Evolutionary conservation across 2,329 filamentous ascomycete genomes (phyloP).

Genomic region (Fusarium floridanum): DNA sequence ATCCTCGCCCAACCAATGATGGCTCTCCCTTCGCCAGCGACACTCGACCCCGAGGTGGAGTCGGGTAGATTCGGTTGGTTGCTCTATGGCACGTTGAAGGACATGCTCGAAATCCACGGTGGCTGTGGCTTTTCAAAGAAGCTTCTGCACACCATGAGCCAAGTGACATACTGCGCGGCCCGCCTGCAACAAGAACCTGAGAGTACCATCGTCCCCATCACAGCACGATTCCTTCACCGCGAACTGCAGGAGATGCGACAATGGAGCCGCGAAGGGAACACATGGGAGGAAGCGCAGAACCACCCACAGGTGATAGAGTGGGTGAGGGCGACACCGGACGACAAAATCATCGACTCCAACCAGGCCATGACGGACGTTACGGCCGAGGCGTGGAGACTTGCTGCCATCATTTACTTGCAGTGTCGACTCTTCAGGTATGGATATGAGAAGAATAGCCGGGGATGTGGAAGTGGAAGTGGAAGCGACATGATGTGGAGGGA

Average conservation of each 20-base stretch:
- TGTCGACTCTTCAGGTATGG: slow-evolving; percentile 55
- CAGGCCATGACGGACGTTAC: slow-evolving; percentile 56
- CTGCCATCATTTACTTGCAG: slow-evolving; percentile 55
- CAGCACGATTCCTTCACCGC: slow-evolving; percentile 43
- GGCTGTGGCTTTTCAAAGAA: slow-evolving; percentile 58
- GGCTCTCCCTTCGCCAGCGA: slow-evolving; percentile 44
- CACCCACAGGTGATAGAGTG: slow-evolving; percentile 44
- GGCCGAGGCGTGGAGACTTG: slow-evolving; percentile 57
- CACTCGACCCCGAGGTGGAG: slow-evolving; percentile 48
- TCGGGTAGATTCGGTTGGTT: slow-evolving; percentile 55
- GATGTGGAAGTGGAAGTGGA: background rate
- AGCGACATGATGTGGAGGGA: background rate
- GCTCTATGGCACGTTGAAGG: slow-evolving; percentile 51
- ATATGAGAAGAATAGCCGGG: background rate
- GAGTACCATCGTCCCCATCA: slow-evolving; percentile 49
- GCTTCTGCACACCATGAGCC: slow-evolving; percentile 53
- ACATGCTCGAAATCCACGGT: slow-evolving; percentile 56
- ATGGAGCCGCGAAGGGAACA: slow-evolving; percentile 51
- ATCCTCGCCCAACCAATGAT: slow-evolving; percentile 58
- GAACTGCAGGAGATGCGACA: slow-evolving; percentile 52
- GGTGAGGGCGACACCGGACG: slow-evolving; percentile 45
- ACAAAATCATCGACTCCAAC: slow-evolving; percentile 45
- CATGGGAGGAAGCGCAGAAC: slow-evolving; percentile 36
- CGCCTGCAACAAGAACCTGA: slow-evolving; percentile 51
- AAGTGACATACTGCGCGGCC: slow-evolving; percentile 54